phyloP scores from a whole-genome alignment of 1,284 basidiomycete genomes.

The Fomitopsis schrenkii region DNA sequence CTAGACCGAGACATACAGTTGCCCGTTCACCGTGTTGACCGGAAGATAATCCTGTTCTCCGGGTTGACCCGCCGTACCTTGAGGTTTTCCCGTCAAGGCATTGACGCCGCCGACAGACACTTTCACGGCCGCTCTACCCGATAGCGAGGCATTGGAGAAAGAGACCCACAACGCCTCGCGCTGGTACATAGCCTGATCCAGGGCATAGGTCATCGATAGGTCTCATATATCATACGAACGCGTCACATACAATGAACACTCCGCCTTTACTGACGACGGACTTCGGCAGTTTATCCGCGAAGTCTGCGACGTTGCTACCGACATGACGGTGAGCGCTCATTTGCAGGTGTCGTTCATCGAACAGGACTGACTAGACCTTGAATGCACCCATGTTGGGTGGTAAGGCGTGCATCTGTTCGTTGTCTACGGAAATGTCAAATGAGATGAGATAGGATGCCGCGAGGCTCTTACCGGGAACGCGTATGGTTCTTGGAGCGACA shows the following conservation, averaged over 20 bases:
- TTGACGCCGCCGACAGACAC: conserved; percentile 12
- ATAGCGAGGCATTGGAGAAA: not conserved
- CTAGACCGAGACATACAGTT: not conserved
- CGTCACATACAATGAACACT: conserved; percentile 1
- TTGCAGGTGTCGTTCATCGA: not conserved
- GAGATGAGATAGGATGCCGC: not conserved
- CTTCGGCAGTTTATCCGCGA: not conserved
- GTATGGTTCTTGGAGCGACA: not conserved
- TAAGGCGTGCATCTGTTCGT: not conserved
- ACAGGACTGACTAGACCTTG: not conserved
- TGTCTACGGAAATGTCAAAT: not conserved
- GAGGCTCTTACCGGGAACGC: conserved; percentile 1
- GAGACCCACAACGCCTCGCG: conserved; percentile 13
- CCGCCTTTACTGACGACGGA: conserved; percentile 4
- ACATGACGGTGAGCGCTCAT: not conserved
- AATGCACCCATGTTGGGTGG: conserved; percentile 4
- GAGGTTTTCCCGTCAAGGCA: conserved; percentile 7
- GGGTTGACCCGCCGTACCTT: not conserved
- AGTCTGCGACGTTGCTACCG: conserved; percentile 3
- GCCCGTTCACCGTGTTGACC: not conserved
- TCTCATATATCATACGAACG: not conserved
- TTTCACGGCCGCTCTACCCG: conserved; percentile 6
- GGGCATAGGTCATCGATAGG: too few relatives aligned
- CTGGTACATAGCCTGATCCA: conserved; percentile 5
- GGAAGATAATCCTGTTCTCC: conserved; percentile 9